Conservation (phyloP, 169 alveolate genomes). For the Eimeria brunetti region DNA sequence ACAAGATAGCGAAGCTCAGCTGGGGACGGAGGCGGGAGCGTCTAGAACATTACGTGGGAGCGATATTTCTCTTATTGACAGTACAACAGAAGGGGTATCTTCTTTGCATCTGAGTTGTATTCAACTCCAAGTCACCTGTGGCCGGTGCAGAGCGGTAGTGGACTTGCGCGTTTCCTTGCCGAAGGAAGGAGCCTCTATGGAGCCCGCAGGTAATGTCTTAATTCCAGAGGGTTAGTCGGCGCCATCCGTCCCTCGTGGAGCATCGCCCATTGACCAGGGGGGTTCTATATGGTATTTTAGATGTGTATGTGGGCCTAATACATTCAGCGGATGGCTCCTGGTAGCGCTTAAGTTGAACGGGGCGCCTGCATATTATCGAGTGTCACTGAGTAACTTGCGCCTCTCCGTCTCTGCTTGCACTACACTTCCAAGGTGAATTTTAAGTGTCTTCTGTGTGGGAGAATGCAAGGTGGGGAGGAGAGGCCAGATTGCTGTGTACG, state of each 20-base stretch:
- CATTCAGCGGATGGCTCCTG: background rate
- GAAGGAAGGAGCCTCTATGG: constrained; percentile 67
- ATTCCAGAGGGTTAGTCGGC: background rate
- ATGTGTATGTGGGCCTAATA: background rate
- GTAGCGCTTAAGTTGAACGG: background rate
- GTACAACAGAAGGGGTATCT: constrained; percentile 37
- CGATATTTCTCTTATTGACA: constrained; percentile 48
- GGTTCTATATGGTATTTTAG: background rate
- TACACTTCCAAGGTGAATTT: background rate
- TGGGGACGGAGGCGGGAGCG: background rate
- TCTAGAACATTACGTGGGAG: constrained; percentile 6
- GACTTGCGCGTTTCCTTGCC: constrained; percentile 67
- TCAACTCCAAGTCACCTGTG: constrained; percentile 66
- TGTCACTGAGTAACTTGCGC: background rate
- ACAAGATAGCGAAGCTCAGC: background rate
- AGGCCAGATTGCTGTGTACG: background rate
- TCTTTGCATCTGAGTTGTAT: constrained; percentile 62
- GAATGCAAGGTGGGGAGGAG: background rate
- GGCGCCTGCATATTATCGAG: background rate
- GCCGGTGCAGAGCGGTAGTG: constrained; percentile 57
- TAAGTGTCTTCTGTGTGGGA: background rate
- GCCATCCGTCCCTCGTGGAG: background rate
- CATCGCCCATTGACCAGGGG: background rate
- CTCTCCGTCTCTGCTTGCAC: background rate
- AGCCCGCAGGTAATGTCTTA: constrained; percentile 51